These are phyloP conservation scores for Alternaria sp. DNA, from an alignment of 2,329 filamentous ascomycete species.

Conservation along the genomic window DNA sequence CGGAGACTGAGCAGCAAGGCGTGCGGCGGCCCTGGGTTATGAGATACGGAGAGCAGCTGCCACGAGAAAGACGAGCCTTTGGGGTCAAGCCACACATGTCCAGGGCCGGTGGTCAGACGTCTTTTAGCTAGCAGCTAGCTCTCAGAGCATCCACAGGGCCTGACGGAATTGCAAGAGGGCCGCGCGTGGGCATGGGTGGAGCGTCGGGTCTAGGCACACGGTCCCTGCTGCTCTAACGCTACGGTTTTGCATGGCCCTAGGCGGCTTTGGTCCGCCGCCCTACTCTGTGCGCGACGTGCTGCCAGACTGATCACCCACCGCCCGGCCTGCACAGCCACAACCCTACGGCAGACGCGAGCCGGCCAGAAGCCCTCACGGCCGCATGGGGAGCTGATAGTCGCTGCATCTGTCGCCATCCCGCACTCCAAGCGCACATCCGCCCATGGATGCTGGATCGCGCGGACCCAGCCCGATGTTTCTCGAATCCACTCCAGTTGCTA, in stretches of 20 bases:
- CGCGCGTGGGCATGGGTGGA: slow-evolving; percentile 36
- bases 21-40: slow-evolving; percentile 31
- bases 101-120: slow-evolving; percentile 41
- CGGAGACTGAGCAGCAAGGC: neutral
- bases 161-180: slow-evolving; percentile 29
- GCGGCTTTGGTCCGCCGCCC: slow-evolving; percentile 19
- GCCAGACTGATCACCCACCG: slow-evolving; percentile 23
- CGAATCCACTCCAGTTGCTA: slow-evolving; percentile 32
- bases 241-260: slow-evolving; percentile 25
- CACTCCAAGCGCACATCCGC: slow-evolving; percentile 22
- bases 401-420: slow-evolving; percentile 39
- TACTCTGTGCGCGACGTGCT: slow-evolving; percentile 13
- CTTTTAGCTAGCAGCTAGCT: slow-evolving; percentile 48
- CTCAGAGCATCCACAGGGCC: slow-evolving; percentile 24
- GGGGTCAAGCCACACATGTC: slow-evolving; percentile 43
- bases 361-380: slow-evolving; percentile 33
- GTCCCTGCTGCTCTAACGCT: slow-evolving; percentile 26
- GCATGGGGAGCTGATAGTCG: slow-evolving; percentile 42
- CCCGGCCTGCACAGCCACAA: slow-evolving; percentile 45
- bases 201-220: slow-evolving; percentile 32
- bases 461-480: slow-evolving; percentile 42
- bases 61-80: slow-evolving; percentile 32
- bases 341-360: slow-evolving; percentile 37
- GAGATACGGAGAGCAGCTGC: slow-evolving; percentile 43
- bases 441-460: slow-evolving; percentile 24